phyloP scores from a whole-genome alignment of 2,329 filamentous ascomycete species.

The Ophiostoma himal-ulmi region DNA sequence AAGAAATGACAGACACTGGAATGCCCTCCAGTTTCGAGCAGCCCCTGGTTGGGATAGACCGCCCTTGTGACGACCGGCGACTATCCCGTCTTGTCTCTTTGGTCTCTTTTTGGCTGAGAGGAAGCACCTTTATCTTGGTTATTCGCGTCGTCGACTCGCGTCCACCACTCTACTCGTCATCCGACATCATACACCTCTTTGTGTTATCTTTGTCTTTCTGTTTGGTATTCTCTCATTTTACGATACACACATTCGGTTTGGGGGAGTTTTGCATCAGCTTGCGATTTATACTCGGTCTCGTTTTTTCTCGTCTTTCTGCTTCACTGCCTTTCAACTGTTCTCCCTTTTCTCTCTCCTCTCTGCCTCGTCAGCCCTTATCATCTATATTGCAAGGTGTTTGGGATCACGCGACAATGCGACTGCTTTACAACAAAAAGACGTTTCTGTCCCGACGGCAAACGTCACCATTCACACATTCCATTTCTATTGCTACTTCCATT shows the following conservation, averaged over 20 bases:
- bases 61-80: neutral
- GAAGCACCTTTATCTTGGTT: neutral
- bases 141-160: neutral
- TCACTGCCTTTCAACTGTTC: neutral
- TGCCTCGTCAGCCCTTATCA: neutral
- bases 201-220: conserved; percentile 5
- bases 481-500: neutral
- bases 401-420: neutral
- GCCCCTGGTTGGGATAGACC: neutral
- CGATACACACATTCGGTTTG: conserved; percentile 14
- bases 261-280: conserved; percentile 12
- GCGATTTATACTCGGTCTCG: neutral
- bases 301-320: neutral
- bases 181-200: neutral
- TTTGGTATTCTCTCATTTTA: conserved; percentile 9
- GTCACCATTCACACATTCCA: neutral
- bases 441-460: neutral
- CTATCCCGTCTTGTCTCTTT: neutral
- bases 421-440: conserved; percentile 8
- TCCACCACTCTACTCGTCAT: neutral
- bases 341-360: conserved; percentile 5
- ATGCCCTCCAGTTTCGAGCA: neutral
- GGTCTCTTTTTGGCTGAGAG: neutral
- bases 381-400: conserved; percentile 2
- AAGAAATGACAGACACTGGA: conserved; percentile 45